phyloP scores from a whole-genome alignment of 441 rosid genomes.

The Sinapis alba region DNA sequence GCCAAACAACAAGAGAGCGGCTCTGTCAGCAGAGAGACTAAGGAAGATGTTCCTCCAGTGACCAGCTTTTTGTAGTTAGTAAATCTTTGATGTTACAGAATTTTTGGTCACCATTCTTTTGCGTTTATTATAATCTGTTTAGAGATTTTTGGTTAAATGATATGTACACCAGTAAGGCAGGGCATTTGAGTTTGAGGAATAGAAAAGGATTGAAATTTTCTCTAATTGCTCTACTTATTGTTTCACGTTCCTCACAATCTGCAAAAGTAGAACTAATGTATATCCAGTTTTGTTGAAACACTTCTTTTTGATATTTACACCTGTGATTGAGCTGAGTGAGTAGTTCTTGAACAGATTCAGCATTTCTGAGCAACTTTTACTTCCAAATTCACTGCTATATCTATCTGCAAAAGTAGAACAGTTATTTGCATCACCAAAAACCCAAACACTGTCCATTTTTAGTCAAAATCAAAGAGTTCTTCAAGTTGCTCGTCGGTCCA shows the following conservation, averaged over 20 bases:
- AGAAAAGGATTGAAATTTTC: too few relatives aligned
- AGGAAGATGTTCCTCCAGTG: slow-evolving; percentile 55
- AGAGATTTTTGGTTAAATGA: too few relatives aligned
- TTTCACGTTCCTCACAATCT: too few relatives aligned
- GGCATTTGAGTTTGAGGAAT: too few relatives aligned
- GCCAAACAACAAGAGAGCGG: slow-evolving; percentile 91
- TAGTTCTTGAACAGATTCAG: not conserved
- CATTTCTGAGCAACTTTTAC: not conserved
- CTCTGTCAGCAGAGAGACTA: slow-evolving; percentile 73
- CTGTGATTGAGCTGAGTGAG: not conserved
- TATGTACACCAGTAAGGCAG: too few relatives aligned
- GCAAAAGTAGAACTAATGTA: not conserved
- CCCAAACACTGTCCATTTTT: slow-evolving; percentile 4
- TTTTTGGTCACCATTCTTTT: not conserved
- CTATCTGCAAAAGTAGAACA: not conserved
- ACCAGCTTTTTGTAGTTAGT: slow-evolving; percentile 15
- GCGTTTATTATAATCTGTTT: not conserved
- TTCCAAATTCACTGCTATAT: not conserved
- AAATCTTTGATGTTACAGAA: not conserved
- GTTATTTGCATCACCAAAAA: slow-evolving; percentile 1
- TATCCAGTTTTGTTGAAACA: not conserved
- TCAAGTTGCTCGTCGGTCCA: slow-evolving; percentile 95
- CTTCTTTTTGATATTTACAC: not conserved
- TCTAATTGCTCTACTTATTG: too few relatives aligned
- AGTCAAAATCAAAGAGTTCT: slow-evolving; percentile 68